Evolutionary conservation across 2,329 filamentous ascomycete genomes (phyloP).

Genomic region (Fulvia fulva): DNA sequence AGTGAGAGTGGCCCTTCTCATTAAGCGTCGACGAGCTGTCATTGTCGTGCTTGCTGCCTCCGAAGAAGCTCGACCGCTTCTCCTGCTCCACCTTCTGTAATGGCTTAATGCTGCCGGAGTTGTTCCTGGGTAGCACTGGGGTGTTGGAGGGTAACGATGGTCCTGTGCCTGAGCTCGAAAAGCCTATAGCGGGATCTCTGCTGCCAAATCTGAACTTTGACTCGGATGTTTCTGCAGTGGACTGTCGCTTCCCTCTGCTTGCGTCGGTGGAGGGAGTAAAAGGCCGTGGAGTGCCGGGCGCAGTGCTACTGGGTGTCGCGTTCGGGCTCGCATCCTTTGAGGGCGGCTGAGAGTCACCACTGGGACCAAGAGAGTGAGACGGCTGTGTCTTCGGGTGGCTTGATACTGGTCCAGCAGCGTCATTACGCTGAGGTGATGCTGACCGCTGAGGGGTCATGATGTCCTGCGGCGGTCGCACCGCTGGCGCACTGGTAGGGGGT

Average conservation of each 20-base stretch:
- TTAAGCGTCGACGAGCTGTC: conserved; percentile 37
- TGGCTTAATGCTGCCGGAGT: conserved; percentile 17
- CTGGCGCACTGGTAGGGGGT: conserved; percentile 22
- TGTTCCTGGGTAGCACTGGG: conserved; percentile 43
- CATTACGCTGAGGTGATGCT: conserved; percentile 30
- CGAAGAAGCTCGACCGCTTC: conserved; percentile 54
- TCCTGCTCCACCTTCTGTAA: conserved; percentile 32
- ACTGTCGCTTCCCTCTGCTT: conserved; percentile 73
- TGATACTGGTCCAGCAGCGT: conserved; percentile 35
- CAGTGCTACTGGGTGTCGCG: conserved; percentile 49
- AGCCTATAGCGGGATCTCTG: conserved; percentile 62
- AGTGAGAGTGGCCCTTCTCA: conserved; percentile 36
- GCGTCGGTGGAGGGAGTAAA: conserved; percentile 65
- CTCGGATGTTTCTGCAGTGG: conserved; percentile 51
- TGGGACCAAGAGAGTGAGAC: conserved; percentile 55
- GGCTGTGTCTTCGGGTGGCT: conserved; percentile 48
- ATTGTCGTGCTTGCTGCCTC: conserved; percentile 51
- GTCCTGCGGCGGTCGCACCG: conserved; percentile 40
- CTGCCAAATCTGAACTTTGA: conserved; percentile 78
- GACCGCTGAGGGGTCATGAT: conserved; percentile 62
- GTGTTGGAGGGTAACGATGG: conserved; percentile 26
- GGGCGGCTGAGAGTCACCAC: conserved; percentile 50
- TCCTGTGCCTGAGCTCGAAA: conserved; percentile 40
- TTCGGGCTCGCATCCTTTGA: conserved; percentile 62
- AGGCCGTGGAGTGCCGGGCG: conserved; percentile 53